These are phyloP conservation scores for Cadophora sp. DNA, from an alignment of 2,329 filamentous ascomycete genomes.

Conservation along the genomic window DNA sequence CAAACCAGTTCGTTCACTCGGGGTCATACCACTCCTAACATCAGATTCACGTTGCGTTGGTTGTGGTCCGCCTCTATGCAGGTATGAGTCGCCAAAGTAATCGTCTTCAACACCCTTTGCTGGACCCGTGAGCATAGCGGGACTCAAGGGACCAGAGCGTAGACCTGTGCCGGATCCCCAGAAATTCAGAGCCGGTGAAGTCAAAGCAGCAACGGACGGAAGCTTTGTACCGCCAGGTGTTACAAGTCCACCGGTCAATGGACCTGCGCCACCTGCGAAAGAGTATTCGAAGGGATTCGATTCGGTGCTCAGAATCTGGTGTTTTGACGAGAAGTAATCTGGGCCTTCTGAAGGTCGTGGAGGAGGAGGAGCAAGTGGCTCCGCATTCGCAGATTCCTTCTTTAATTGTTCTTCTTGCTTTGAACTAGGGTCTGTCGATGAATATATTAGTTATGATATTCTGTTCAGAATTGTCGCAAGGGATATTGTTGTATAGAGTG, in stretches of 20 bases:
- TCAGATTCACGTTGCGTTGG: constrained; percentile 97
- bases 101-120: constrained; percentile 70
- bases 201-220: constrained; percentile 87
- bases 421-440: constrained; percentile 46
- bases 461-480: neutral
- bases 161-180: constrained; percentile 72
- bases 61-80: constrained; percentile 74
- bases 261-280: constrained; percentile 66
- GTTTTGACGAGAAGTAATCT: constrained; percentile 72
- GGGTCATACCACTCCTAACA: constrained; percentile 87
- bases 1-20: constrained; percentile 84
- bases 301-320: constrained; percentile 71
- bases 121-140: constrained; percentile 94
- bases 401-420: constrained; percentile 52
- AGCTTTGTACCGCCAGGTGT: constrained; percentile 85
- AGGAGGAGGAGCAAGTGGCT: constrained; percentile 74
- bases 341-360: constrained; percentile 64
- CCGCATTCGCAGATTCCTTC: constrained; percentile 60
- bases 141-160: constrained; percentile 90
- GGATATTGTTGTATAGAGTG: neutral
- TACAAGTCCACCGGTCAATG: constrained; percentile 59
- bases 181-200: constrained; percentile 86
- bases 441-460: constrained; percentile 11
- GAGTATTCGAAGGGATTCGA: constrained; percentile 98
- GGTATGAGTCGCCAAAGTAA: constrained; percentile 83